phyloP scores from a whole-genome alignment of 148 eudicot genomes.

The Rhododendron simsii region DNA sequence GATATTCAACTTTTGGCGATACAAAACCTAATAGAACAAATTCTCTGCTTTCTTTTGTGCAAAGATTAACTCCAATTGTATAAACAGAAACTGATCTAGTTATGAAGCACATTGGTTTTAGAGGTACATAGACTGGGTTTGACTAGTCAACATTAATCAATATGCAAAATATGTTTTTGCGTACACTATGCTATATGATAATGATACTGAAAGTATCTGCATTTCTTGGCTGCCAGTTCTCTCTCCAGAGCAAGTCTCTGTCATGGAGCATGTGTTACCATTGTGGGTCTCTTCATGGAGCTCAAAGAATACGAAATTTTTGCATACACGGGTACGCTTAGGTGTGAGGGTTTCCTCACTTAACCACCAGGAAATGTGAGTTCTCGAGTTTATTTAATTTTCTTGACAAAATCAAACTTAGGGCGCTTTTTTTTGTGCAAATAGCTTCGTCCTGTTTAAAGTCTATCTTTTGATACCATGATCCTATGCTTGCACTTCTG shows the following conservation, averaged over 20 bases:
- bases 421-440: not conserved
- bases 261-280: conserved; percentile 77
- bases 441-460: not conserved
- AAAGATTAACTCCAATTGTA: not conserved
- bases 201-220: conserved; percentile 13
- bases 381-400: conserved; percentile 8
- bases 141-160: not conserved
- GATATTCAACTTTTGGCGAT: not conserved
- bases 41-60: not conserved
- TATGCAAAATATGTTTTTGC: not conserved
- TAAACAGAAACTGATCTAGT: not conserved
- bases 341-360: conserved; percentile 83
- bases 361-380: conserved; percentile 58
- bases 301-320: conserved; percentile 25
- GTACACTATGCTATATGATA: not conserved
- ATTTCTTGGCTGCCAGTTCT: conserved; percentile 48
- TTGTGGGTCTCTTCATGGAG: conserved; percentile 72
- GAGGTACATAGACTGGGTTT: not conserved
- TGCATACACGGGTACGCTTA: conserved; percentile 48
- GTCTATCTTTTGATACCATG: not conserved
- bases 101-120: not conserved
- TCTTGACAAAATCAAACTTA: not conserved
- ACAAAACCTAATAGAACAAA: not conserved
- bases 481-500: not conserved
- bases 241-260: conserved; percentile 61